Evolutionary conservation across 495 filamentous ascomycete genomes (phyloP).

Genomic region (Lasiosphaeria ovina): DNA sequence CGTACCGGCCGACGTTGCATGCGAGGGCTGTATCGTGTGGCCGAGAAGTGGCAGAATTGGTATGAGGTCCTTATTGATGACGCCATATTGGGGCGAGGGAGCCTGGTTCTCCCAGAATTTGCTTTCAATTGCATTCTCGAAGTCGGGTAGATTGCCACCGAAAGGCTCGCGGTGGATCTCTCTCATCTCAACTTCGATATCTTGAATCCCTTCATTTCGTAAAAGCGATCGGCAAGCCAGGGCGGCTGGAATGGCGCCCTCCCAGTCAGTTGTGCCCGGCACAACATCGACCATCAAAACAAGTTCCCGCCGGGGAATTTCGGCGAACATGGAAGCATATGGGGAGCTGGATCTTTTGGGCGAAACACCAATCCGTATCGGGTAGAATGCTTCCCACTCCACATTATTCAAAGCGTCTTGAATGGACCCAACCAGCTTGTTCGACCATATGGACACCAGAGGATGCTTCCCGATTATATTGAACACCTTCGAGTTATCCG

Average conservation of each 20-base stretch:
- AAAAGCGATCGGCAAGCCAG: constrained; percentile 3
- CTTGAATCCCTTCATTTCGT: not conserved
- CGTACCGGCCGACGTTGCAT: not conserved
- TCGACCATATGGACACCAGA: not conserved
- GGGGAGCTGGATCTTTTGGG: no score
- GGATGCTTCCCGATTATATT: not conserved
- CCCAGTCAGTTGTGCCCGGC: not conserved
- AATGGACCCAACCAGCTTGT: not conserved
- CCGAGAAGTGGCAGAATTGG: not conserved
- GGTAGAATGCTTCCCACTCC: not conserved
- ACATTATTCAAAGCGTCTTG: not conserved
- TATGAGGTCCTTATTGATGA: not conserved
- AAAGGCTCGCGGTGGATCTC: constrained; percentile 1
- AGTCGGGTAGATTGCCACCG: not conserved
- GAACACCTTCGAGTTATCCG: no score
- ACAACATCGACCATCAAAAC: constrained; percentile 2
- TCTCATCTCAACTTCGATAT: constrained; percentile 3
- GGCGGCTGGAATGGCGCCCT: not conserved
- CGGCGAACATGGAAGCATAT: no score
- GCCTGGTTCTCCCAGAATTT: not conserved
- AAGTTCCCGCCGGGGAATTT: not conserved
- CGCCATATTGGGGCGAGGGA: not conserved
- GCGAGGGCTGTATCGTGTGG: not conserved
- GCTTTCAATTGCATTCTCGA: not conserved
- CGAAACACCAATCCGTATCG: constrained; percentile 3